A percentile compares a stretch with the other conserved stretches of the same genome.
Evolutionary conservation across 495 filamentous ascomycete species (phyloP).

Genomic region (Penicillium lagena): DNA sequence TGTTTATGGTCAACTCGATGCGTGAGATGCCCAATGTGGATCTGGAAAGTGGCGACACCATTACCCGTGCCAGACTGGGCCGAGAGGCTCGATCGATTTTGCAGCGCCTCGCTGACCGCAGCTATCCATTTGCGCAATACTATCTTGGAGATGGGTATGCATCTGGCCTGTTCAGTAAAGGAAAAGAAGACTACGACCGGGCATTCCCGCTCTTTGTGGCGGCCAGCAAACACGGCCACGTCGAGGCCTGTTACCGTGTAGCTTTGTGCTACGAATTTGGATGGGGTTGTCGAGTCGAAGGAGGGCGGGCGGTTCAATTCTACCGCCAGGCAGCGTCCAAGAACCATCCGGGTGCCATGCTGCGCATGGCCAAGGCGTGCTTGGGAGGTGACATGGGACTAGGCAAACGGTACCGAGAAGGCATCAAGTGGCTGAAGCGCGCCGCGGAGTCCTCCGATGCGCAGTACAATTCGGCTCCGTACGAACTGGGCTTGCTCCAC

Average conservation of each 20-base stretch:
- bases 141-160: constrained; percentile 92
- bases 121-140: constrained; percentile 96
- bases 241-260: constrained; percentile 90
- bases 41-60: constrained; percentile 37
- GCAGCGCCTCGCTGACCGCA: constrained; percentile 74
- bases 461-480: constrained; percentile 90
- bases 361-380: constrained; percentile 85
- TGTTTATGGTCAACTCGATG: constrained; percentile 85
- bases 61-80: constrained; percentile 58
- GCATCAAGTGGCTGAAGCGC: constrained; percentile 93
- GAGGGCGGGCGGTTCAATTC: constrained; percentile 86
- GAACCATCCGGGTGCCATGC: constrained; percentile 91
- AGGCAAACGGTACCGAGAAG: constrained; percentile 80
- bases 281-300: constrained; percentile 88
- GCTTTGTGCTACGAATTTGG: constrained; percentile 97
- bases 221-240: constrained; percentile 94
- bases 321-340: constrained; percentile 86
- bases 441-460: constrained; percentile 81
- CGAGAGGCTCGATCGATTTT: constrained; percentile 87
- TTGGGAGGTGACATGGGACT: constrained; percentile 81
- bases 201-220: constrained; percentile 89
- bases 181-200: constrained; percentile 79
- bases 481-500: constrained; percentile 82
- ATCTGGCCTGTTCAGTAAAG: constrained; percentile 90
- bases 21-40: constrained; percentile 50